Percentiles rank a stretch among this genome's conserved stretches.
phyloP scores from a whole-genome alignment of 352 stramenopile genomes.

The Phytopythium kandeliae region DNA sequence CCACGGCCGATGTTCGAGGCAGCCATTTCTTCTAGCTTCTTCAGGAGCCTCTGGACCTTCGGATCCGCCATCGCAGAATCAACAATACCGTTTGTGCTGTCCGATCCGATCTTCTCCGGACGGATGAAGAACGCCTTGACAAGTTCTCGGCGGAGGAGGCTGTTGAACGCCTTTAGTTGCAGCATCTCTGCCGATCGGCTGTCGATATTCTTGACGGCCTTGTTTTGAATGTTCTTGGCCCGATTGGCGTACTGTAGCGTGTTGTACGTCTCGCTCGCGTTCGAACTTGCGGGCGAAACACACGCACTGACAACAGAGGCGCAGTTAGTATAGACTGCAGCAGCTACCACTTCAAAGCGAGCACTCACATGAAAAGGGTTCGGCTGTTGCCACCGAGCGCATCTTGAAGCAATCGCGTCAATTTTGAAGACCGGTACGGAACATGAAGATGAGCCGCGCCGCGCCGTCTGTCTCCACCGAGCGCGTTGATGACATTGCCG shows the following conservation, averaged over 20 bases:
- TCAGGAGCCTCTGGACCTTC: constrained; percentile 49
- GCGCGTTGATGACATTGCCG: constrained; percentile 85
- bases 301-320: constrained; percentile 53
- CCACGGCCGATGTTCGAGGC: not conserved
- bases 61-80: constrained; percentile 40
- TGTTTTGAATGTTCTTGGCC: constrained; percentile 88
- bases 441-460: constrained; percentile 51
- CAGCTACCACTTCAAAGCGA: not conserved
- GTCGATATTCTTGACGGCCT: constrained; percentile 87
- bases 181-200: constrained; percentile 65
- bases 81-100: constrained; percentile 21
- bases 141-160: constrained; percentile 60
- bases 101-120: constrained; percentile 12
- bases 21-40: constrained; percentile 45
- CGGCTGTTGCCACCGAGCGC: constrained; percentile 85
- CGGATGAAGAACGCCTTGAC: constrained; percentile 47
- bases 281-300: constrained; percentile 69
- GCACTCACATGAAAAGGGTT: constrained; percentile 81
- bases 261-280: constrained; percentile 70
- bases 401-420: constrained; percentile 79
- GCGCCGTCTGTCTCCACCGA: constrained; percentile 62
- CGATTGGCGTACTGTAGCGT: constrained; percentile 86
- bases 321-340: not conserved
- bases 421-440: constrained; percentile 77
- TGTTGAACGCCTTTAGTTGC: constrained; percentile 61